These are phyloP conservation scores for Coemansia sp. DNA, from an alignment of 192 early-diverging fungal species.

Conservation along the genomic window DNA sequence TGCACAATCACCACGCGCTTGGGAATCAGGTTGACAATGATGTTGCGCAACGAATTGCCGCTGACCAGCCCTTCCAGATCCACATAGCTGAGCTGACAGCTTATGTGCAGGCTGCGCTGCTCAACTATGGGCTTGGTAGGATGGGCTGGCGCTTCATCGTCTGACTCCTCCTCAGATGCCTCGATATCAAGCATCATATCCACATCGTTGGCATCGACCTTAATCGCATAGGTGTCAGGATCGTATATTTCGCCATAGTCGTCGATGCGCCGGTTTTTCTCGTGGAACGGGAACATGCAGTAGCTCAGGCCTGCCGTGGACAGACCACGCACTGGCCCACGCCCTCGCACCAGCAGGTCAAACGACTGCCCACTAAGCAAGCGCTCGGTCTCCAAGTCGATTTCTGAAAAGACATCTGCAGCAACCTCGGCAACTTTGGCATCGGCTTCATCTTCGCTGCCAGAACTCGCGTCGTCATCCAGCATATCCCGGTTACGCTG, in stretches of 20 bases:
- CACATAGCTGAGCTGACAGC: constrained; percentile 77
- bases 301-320: constrained; percentile 78
- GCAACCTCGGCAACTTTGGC: constrained; percentile 58
- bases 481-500: constrained; percentile 65
- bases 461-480: constrained; percentile 67
- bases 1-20: constrained; percentile 74
- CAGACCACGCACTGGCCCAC: constrained; percentile 65
- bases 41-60: constrained; percentile 80
- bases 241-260: constrained; percentile 89
- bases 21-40: constrained; percentile 58
- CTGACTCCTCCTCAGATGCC: constrained; percentile 19
- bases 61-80: constrained; percentile 93
- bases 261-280: constrained; percentile 79
- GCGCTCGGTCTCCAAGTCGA: constrained; percentile 53
- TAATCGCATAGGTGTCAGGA: constrained; percentile 56
- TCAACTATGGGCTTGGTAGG: constrained; percentile 80
- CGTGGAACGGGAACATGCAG: constrained; percentile 85
- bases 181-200: constrained; percentile 16
- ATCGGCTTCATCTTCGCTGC: constrained; percentile 37
- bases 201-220: constrained; percentile 36
- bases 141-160: constrained; percentile 10
- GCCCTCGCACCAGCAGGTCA: constrained; percentile 85
- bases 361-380: constrained; percentile 57
- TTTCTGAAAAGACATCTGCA: constrained; percentile 32
- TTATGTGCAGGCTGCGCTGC: constrained; percentile 59